phyloP scores from a whole-genome alignment of 345 rosid species.

The Camelina sativa region DNA sequence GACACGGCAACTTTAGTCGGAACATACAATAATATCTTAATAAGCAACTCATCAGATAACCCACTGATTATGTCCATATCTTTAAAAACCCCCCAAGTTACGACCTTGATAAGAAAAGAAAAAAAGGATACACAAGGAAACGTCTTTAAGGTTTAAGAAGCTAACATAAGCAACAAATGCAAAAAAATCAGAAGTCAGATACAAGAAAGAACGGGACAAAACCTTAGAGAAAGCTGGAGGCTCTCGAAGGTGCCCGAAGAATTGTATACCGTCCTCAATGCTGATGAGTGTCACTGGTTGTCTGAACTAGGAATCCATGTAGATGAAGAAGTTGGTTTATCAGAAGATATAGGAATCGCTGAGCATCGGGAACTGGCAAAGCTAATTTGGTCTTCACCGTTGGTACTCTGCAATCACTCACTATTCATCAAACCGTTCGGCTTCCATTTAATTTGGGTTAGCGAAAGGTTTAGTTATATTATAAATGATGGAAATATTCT shows the following conservation, averaged over 20 bases:
- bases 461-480: not conserved
- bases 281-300: not conserved
- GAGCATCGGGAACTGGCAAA: not conserved
- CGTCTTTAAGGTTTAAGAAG: not conserved
- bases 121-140: not conserved
- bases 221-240: slow-evolving; percentile 15
- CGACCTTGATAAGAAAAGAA: not conserved
- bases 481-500: not conserved
- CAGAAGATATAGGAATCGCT: not conserved
- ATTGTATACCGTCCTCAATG: not conserved
- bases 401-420: not conserved
- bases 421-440: not conserved
- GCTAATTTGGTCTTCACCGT: not conserved
- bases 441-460: not conserved
- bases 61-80: slow-evolving; percentile 22
- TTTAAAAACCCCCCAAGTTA: not conserved
- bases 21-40: slow-evolving; percentile 11
- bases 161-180: not conserved
- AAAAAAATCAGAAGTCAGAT: slow-evolving; percentile 1
- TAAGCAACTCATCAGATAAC: slow-evolving; percentile 16
- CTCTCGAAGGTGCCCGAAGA: not conserved
- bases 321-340: not conserved
- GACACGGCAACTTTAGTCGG: slow-evolving; percentile 24
- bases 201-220: not conserved
- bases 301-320: not conserved